A percentile compares a stretch with the other conserved stretches of the same genome.
phyloP scores from a whole-genome alignment of 202 grass and related monocot species.

The Schoenoplectus tabernaemontani region DNA sequence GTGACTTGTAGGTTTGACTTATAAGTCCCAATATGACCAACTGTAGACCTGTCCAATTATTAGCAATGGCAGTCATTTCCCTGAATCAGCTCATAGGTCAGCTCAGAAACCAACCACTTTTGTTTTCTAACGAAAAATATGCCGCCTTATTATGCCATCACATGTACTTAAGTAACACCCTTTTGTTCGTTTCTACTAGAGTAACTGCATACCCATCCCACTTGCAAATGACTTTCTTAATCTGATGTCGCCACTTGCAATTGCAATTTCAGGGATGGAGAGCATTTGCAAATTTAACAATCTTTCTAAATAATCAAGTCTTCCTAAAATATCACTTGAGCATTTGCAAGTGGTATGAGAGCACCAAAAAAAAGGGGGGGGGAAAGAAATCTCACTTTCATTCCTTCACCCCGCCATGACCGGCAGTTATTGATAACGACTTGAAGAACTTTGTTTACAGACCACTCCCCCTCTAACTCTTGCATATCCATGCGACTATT shows the following conservation, averaged over 20 bases:
- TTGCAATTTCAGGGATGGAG: background rate
- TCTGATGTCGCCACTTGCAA: too few species aligned
- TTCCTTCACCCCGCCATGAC: slow-evolving; percentile 93
- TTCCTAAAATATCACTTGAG: background rate
- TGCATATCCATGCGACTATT: slow-evolving; percentile 99
- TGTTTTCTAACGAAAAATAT: background rate
- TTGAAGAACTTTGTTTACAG: slow-evolving; percentile 93
- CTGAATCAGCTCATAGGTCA: background rate
- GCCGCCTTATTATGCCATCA: background rate
- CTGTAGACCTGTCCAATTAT: background rate
- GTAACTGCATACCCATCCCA: background rate
- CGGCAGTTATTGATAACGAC: slow-evolving; percentile 81
- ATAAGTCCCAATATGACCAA: background rate
- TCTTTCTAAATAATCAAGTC: too few species aligned
- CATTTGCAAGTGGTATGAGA: too few species aligned
- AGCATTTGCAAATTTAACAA: background rate
- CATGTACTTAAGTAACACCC: background rate
- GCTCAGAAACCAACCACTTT: background rate
- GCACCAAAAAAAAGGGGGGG: background rate
- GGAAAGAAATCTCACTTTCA: slow-evolving; percentile 57
- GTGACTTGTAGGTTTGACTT: background rate
- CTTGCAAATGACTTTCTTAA: too few species aligned
- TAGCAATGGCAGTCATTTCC: background rate
- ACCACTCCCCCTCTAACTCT: slow-evolving; percentile 68
- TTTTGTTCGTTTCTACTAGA: background rate